Percentiles rank a stretch among this genome's conserved stretches.
These are phyloP conservation scores for Incumbomyces delicatus DNA, from an alignment of 2,329 filamentous ascomycete species.

Conservation along the genomic window DNA sequence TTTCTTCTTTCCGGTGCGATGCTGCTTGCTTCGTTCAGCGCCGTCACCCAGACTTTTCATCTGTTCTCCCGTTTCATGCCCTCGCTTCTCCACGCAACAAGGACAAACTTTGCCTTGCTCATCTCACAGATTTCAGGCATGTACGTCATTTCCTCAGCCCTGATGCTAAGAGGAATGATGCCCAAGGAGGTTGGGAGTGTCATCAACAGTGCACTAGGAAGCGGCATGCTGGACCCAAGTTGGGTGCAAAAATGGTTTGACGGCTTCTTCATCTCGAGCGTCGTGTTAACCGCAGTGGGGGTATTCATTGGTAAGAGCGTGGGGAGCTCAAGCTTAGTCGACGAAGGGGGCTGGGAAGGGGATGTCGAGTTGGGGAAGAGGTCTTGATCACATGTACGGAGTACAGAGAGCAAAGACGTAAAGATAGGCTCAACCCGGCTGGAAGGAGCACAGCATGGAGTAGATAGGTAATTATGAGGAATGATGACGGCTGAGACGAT, in stretches of 20 bases:
- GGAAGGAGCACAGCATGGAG: no score
- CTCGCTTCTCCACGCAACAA: slow-evolving; percentile 59
- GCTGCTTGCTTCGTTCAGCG: slow-evolving; percentile 69
- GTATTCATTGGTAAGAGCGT: slow-evolving; percentile 63
- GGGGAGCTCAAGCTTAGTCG: slow-evolving; percentile 41
- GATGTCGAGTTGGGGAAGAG: slow-evolving; percentile 63
- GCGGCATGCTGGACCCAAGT: slow-evolving; percentile 58
- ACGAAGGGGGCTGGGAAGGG: slow-evolving; percentile 44
- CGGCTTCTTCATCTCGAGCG: slow-evolving; percentile 68
- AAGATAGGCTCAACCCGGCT: no score
- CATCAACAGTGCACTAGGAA: slow-evolving; percentile 64
- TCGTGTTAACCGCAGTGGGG: slow-evolving; percentile 55
- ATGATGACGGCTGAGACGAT: no score
- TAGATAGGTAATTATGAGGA: no score
- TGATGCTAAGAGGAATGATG: slow-evolving; percentile 68
- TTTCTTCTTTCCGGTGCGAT: slow-evolving; percentile 77
- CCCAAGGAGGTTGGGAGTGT: slow-evolving; percentile 67
- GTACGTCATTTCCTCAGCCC: slow-evolving; percentile 71
- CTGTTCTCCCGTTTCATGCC: slow-evolving; percentile 70
- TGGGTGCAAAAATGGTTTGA: slow-evolving; percentile 83
- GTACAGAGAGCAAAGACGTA: no score
- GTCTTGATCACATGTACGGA: not conserved
- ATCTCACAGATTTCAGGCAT: slow-evolving; percentile 74
- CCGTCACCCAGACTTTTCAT: slow-evolving; percentile 74
- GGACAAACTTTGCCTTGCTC: slow-evolving; percentile 68